These are phyloP conservation scores for Arabidopsis lyrata DNA, from an alignment of 441 rosid genomes.

Conservation along the genomic window DNA sequence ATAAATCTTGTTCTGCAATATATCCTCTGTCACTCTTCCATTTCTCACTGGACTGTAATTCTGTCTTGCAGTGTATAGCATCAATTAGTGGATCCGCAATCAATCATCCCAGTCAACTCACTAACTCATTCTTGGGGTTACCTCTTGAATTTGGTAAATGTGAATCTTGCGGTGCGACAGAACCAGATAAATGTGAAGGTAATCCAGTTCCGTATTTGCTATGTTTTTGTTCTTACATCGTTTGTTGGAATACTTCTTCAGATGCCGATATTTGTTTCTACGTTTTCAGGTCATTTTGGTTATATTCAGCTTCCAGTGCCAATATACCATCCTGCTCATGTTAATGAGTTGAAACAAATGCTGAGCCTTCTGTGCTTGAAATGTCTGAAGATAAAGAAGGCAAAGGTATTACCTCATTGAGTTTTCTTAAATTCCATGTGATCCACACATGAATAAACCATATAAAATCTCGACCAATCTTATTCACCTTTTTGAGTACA, in stretches of 20 bases:
- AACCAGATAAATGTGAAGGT: slow-evolving; percentile 93
- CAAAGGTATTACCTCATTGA: slow-evolving; percentile 55
- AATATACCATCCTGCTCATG: slow-evolving; percentile 90
- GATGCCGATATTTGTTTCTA: slow-evolving; percentile 40
- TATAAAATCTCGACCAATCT: slow-evolving; percentile 31
- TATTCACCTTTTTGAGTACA: slow-evolving; percentile 59
- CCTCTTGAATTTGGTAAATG: slow-evolving; percentile 95
- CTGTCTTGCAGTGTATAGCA: slow-evolving; percentile 63
- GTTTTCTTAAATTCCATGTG: slow-evolving; percentile 16
- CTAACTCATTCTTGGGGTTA: slow-evolving; percentile 90
- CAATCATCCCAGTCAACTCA: slow-evolving; percentile 77
- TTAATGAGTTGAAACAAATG: slow-evolving; percentile 76
- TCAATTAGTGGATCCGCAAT: slow-evolving; percentile 77
- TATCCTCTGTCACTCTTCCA: slow-evolving; percentile 16
- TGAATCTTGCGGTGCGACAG: slow-evolving; percentile 92
- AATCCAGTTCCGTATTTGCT: slow-evolving; percentile 37
- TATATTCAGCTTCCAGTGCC: slow-evolving; percentile 84
- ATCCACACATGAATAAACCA: slow-evolving; percentile 20
- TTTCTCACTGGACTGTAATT: slow-evolving; percentile 25
- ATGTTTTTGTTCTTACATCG: slow-evolving; percentile 19
- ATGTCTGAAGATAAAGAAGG: slow-evolving; percentile 79
- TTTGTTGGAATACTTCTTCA: slow-evolving; percentile 21
- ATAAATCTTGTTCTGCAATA: slow-evolving; percentile 3
- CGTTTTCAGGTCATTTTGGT: slow-evolving; percentile 90
- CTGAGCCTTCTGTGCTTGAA: slow-evolving; percentile 85